Evolutionary conservation across 176 grass and related monocot species (phyloP).

Genomic region (Poa pratensis): DNA sequence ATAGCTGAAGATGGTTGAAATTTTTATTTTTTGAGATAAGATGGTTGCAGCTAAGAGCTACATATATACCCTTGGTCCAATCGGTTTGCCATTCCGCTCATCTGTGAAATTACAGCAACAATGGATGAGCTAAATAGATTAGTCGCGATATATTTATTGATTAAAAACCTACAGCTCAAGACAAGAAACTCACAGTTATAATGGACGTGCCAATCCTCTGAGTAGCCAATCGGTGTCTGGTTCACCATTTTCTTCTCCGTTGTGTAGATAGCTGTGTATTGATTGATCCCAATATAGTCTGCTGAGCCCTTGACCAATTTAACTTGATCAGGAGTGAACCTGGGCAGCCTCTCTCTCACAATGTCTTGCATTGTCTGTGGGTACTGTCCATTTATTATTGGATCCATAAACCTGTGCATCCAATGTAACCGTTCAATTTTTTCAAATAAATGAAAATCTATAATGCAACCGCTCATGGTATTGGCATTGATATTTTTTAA

Average conservation of each 20-base stretch:
- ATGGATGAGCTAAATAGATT: constrained; percentile 6
- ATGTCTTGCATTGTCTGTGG: constrained; percentile 66
- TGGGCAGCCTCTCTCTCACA: constrained; percentile 67
- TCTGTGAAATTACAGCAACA: constrained; percentile 39
- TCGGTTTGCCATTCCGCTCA: constrained; percentile 60
- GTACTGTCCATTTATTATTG: constrained; percentile 71
- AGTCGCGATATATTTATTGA: not conserved
- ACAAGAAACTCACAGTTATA: constrained; percentile 46
- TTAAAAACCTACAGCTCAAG: not conserved
- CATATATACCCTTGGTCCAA: constrained; percentile 53
- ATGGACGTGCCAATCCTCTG: constrained; percentile 58
- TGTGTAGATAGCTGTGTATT: constrained; percentile 84
- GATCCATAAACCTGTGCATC: constrained; percentile 70
- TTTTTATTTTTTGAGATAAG: no score
- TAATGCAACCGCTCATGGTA: not conserved
- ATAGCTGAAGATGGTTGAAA: not conserved
- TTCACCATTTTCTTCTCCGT: constrained; percentile 34
- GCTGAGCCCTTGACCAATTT: constrained; percentile 83
- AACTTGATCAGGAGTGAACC: constrained; percentile 69
- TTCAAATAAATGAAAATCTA: not conserved
- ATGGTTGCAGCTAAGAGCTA: not conserved
- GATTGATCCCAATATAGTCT: constrained; percentile 81
- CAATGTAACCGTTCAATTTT: not conserved
- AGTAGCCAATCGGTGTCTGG: constrained; percentile 55
- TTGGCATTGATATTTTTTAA: constrained; percentile 12